phyloP scores from a whole-genome alignment of 257 asterid species.

The Forsythia viridissima region DNA sequence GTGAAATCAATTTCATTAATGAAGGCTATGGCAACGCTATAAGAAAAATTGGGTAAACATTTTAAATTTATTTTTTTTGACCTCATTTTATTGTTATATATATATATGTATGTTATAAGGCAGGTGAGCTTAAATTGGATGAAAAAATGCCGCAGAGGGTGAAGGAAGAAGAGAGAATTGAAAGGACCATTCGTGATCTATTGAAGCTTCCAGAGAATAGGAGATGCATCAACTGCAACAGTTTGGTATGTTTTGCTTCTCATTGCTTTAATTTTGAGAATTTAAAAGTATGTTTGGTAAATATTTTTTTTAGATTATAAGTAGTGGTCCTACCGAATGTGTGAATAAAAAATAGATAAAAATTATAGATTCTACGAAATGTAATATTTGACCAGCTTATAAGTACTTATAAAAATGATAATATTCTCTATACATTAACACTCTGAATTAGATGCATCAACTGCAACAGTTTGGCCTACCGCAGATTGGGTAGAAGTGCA shows the following conservation, averaged over 20 bases:
- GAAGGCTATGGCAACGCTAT: neutral
- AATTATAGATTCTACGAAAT: too few relatives aligned
- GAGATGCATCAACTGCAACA: slow-evolving; percentile 88
- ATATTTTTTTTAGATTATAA: too few relatives aligned
- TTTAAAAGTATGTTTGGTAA: neutral
- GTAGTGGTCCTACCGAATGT: too few relatives aligned
- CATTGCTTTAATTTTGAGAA: neutral
- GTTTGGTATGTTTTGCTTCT: slow-evolving; percentile 47
- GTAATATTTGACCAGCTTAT: too few relatives aligned
- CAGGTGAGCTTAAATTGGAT: slow-evolving; percentile 6
- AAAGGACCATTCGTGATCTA: slow-evolving; percentile 73
- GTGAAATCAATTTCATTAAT: neutral
- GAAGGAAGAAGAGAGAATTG: slow-evolving; percentile 68
- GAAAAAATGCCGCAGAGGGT: slow-evolving; percentile 52
- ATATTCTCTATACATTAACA: neutral
- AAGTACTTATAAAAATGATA: neutral
- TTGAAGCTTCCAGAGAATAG: slow-evolving; percentile 70
- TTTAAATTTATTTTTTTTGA: neutral
- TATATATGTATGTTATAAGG: neutral
- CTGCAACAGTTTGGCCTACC: too few relatives aligned
- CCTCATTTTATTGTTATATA: neutral
- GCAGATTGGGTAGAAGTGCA: neutral
- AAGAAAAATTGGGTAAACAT: neutral
- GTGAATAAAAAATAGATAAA: too few relatives aligned
- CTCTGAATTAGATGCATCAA: neutral